Evolutionary conservation across 228 moss, liverwort and hornwort genomes (phyloP).

Genomic region (Sphagnum fallax): DNA sequence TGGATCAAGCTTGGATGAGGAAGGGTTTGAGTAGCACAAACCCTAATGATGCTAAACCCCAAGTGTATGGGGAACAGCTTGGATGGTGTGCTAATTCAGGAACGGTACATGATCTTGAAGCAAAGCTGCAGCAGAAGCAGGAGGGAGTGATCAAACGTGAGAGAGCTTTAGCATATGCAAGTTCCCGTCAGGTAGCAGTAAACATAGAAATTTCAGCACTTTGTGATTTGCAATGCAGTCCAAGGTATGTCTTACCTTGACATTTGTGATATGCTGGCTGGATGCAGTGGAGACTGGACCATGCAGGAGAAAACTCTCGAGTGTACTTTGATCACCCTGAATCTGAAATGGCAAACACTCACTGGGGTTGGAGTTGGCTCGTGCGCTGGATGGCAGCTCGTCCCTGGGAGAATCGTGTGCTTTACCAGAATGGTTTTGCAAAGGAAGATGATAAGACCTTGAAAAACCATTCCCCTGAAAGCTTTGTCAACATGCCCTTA

Average conservation of each 20-base stretch:
- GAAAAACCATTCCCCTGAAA: constrained; percentile 14
- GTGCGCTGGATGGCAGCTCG: constrained; percentile 99
- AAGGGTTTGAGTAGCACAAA: too few species aligned
- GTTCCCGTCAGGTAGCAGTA: constrained; percentile 58
- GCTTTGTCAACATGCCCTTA: constrained; percentile 24
- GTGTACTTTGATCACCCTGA: constrained; percentile 76
- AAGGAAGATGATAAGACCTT: constrained; percentile 13
- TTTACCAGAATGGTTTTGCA: constrained; percentile 11
- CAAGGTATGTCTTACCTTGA: background rate
- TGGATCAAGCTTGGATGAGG: too few species aligned
- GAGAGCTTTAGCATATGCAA: constrained; percentile 80
- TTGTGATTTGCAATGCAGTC: background rate
- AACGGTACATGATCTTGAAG: constrained; percentile 76
- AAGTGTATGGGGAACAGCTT: constrained; percentile 25
- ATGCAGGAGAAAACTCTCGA: constrained; percentile 38
- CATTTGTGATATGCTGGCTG: background rate
- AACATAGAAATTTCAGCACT: background rate
- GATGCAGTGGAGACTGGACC: constrained; percentile 77
- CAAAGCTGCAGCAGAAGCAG: constrained; percentile 68
- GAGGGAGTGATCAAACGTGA: constrained; percentile 81
- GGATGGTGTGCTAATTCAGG: constrained; percentile 82
- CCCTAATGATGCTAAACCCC: too few species aligned
- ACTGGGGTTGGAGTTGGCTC: constrained; percentile 99
- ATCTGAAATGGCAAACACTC: constrained; percentile 42
- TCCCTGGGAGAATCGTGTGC: constrained; percentile 77